phyloP scores from a whole-genome alignment of 1,139 yeast genomes.

The Suhomyces terraborum region DNA sequence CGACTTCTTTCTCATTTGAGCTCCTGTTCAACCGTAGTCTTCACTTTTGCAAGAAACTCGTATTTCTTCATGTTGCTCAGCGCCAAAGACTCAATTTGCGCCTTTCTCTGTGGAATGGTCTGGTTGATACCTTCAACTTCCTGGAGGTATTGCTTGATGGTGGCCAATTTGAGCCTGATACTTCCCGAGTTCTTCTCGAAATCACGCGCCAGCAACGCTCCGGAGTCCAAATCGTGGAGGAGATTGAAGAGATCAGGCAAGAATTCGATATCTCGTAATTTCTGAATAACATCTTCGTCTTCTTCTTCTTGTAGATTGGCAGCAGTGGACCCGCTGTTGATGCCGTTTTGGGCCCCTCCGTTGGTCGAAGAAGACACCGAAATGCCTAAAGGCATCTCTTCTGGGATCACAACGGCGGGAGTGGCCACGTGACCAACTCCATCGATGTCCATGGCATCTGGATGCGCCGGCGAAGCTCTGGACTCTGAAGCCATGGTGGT shows the following conservation, averaged over 20 bases:
- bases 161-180: slow-evolving; percentile 39
- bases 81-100: slow-evolving; percentile 29
- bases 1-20: slow-evolving; percentile 2
- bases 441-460: slow-evolving; percentile 14
- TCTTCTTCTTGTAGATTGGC: slow-evolving; percentile 7
- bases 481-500: background rate
- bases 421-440: background rate
- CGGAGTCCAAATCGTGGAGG: slow-evolving; percentile 39
- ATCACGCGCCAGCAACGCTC: slow-evolving; percentile 43
- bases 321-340: too few relatives aligned
- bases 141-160: slow-evolving; percentile 33
- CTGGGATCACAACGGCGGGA: too few relatives aligned
- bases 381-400: background rate
- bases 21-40: slow-evolving; percentile 18
- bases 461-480: background rate
- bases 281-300: slow-evolving; percentile 28
- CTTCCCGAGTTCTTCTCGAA: slow-evolving; percentile 49
- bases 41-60: slow-evolving; percentile 27
- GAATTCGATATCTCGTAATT: slow-evolving; percentile 34
- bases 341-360: too few relatives aligned
- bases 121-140: slow-evolving; percentile 46
- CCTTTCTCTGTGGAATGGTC: slow-evolving; percentile 31
- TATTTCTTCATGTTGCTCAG: slow-evolving; percentile 30
- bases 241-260: slow-evolving; percentile 43
- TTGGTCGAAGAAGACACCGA: background rate